phyloP scores from a whole-genome alignment of 2,329 filamentous ascomycete species.

The Stromatinia cepivora region DNA sequence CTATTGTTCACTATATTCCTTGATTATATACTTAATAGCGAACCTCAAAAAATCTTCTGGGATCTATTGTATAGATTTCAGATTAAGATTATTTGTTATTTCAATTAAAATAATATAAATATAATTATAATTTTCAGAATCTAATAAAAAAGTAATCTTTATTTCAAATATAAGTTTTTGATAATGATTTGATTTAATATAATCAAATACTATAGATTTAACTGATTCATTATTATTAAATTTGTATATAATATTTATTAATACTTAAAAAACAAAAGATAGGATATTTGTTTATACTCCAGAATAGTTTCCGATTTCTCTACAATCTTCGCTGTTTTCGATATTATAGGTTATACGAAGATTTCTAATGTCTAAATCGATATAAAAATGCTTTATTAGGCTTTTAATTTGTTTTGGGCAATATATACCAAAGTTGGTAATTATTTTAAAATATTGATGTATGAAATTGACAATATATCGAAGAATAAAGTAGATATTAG shows the following conservation, averaged over 20 bases:
- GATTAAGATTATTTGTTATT: background rate
- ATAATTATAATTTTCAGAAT: background rate
- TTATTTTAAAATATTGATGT: too few relatives aligned
- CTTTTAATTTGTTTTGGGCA: background rate
- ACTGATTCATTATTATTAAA: background rate
- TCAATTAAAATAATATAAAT: background rate
- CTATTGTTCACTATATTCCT: background rate
- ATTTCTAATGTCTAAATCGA: background rate
- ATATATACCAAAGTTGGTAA: too few relatives aligned
- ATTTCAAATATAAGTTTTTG: background rate
- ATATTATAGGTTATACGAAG: background rate
- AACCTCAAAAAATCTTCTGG: background rate
- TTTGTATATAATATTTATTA: background rate
- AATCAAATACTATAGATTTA: background rate
- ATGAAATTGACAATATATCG: too few relatives aligned
- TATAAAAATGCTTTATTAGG: background rate
- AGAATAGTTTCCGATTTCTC: too few relatives aligned
- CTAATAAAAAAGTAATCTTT: background rate
- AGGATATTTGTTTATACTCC: background rate
- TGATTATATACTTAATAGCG: background rate
- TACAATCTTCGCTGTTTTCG: too few relatives aligned
- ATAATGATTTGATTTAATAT: background rate
- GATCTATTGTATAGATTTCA: background rate
- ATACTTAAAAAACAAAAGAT: background rate
- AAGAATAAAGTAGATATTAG: too few relatives aligned